phyloP scores from a whole-genome alignment of 495 filamentous ascomycete species.

The Lepraria neglecta region DNA sequence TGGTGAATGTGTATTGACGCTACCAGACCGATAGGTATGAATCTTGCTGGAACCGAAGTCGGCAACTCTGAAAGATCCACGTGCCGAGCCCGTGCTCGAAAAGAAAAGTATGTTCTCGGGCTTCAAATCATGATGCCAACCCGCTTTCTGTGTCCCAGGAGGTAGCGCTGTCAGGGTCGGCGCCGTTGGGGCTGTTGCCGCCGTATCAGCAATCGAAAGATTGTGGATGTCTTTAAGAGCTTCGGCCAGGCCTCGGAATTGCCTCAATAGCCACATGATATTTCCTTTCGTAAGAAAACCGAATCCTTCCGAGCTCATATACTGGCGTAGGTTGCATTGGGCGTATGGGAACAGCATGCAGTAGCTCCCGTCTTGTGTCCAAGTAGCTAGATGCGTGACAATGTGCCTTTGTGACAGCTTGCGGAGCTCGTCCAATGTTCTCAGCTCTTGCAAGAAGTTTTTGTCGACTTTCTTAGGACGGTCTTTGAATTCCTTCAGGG shows the following conservation, averaged over 20 bases:
- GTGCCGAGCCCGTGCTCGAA: not conserved
- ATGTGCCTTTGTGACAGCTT: conserved; percentile 7
- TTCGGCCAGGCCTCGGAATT: conserved; percentile 25
- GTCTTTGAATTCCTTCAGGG: conserved; percentile 19
- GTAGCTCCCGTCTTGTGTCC: conserved; percentile 16
- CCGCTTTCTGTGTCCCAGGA: not conserved
- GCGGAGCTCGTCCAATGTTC: conserved; percentile 11
- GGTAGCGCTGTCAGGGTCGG: not conserved
- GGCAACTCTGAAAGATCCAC: conserved; percentile 27
- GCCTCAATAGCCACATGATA: conserved; percentile 24
- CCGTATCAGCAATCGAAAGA: conserved; percentile 1
- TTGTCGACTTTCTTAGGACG: not conserved
- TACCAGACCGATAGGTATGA: conserved; percentile 14
- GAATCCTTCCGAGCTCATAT: conserved; percentile 17
- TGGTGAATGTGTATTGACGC: not conserved
- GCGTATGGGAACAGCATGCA: conserved; percentile 32
- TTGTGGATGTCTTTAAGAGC: conserved; percentile 26
- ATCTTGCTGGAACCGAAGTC: conserved; percentile 19
- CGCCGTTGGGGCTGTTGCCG: not conserved
- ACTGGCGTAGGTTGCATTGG: conserved; percentile 26
- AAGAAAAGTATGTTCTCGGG: conserved; percentile 36
- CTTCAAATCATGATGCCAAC: conserved; percentile 33
- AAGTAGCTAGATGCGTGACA: conserved; percentile 21
- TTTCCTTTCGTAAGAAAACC: not conserved
- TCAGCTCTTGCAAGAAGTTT: conserved; percentile 8